These are phyloP conservation scores for Sphagnurus paluster DNA, from an alignment of 1,284 basidiomycete species.

Conservation along the genomic window DNA sequence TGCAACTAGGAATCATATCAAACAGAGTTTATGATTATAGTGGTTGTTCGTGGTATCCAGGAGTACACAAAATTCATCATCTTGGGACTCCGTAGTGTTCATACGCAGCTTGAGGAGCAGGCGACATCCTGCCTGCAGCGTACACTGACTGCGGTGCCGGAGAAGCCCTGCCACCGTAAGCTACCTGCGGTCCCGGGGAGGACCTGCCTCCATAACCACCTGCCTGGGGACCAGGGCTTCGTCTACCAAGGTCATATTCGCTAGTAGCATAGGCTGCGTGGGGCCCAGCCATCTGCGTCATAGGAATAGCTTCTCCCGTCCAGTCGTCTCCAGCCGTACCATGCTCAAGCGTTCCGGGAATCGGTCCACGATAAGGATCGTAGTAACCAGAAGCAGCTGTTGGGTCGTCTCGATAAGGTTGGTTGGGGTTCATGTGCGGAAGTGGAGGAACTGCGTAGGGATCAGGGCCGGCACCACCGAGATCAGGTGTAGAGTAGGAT, in stretches of 20 bases:
- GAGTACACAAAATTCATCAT: slow-evolving; percentile 4
- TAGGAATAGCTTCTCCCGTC: slow-evolving; percentile 66
- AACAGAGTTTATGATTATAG: slow-evolving; percentile 6
- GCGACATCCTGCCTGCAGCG: slow-evolving; percentile 27
- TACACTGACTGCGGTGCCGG: slow-evolving; percentile 31
- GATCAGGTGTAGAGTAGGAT: slow-evolving; percentile 49
- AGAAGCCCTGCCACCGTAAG: slow-evolving; percentile 25
- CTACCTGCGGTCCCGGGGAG: slow-evolving; percentile 28
- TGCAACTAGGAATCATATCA: slow-evolving; percentile 13
- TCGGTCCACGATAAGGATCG: slow-evolving; percentile 75
- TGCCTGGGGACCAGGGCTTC: slow-evolving; percentile 47
- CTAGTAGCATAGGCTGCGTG: slow-evolving; percentile 26
- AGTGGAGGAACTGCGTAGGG: slow-evolving; percentile 83
- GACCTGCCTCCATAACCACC: slow-evolving; percentile 36
- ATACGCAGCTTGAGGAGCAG: slow-evolving; percentile 29
- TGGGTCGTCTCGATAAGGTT: slow-evolving; percentile 75
- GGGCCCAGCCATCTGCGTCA: slow-evolving; percentile 68
- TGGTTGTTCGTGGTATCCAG: neutral
- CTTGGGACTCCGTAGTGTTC: slow-evolving; percentile 14
- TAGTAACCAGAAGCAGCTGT: slow-evolving; percentile 51
- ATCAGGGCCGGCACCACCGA: slow-evolving; percentile 49
- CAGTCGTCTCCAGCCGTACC: slow-evolving; percentile 30
- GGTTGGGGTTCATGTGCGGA: slow-evolving; percentile 76
- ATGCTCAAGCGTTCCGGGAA: slow-evolving; percentile 63
- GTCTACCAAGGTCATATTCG: slow-evolving; percentile 32